Conservation (phyloP, 1,139 yeast species). For the Debaryomyces singareniensis region DNA sequence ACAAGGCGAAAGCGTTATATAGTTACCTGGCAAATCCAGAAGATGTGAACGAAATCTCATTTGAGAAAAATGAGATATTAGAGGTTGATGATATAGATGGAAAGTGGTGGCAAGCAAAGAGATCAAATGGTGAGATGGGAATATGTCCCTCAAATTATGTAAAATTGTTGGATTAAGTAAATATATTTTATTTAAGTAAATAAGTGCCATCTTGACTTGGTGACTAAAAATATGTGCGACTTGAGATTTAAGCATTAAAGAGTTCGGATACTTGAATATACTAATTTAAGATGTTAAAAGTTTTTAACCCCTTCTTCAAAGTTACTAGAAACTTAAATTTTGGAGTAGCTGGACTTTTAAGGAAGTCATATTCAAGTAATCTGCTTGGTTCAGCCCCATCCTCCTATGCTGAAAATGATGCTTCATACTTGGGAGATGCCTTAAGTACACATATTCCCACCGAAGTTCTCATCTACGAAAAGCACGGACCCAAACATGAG, state of each 20-base stretch:
- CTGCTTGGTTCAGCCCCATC: conserved; percentile 3
- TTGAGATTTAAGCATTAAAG: no score
- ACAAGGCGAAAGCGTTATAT: conserved; percentile 81
- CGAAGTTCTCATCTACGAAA: conserved; percentile 25
- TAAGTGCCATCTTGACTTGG: no score
- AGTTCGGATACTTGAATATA: no score
- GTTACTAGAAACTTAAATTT: no score
- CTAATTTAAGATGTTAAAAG: no score
- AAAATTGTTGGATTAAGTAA: conserved; percentile 48
- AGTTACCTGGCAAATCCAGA: conserved; percentile 89
- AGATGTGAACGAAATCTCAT: conserved; percentile 89
- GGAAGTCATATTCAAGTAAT: no score
- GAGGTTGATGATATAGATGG: conserved; percentile 93
- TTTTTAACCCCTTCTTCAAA: no score
- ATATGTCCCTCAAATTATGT: conserved; percentile 96
- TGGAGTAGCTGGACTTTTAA: no score
- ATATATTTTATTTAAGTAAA: no score
- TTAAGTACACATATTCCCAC: conserved; percentile 19
- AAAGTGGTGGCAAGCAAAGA: conserved; percentile 98
- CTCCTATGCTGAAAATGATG: conserved; percentile 2
- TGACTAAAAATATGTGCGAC: no score
- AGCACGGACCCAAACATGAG: conserved; percentile 17
- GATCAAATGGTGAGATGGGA: conserved; percentile 87
- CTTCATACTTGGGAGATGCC: conserved; percentile 19
- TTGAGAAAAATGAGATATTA: conserved; percentile 81